Base-by-base conservation (phyloP, 768 basidiomycete species). In the Tubosaeta brunneosetosa region DNA sequence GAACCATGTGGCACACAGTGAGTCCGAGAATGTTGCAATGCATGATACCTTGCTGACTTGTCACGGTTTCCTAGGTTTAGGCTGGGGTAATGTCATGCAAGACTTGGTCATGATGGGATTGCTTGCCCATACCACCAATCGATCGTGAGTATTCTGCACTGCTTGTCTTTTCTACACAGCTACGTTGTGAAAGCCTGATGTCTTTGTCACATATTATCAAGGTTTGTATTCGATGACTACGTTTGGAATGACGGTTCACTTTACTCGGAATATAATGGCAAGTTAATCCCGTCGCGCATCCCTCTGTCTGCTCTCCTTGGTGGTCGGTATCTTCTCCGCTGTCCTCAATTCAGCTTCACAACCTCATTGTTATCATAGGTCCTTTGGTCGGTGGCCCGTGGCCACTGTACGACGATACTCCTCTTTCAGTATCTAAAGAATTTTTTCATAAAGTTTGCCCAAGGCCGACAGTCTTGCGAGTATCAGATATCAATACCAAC, bases 151-250 rank as follows among this genome's bases (percentile, higher is more conserved):
- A 16, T 0, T 6, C 2, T n/a, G 14, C 16, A 11, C 27, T 11
- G 2, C 33, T 16, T 31, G 25, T 38, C 38, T 11, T 45, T 29
- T 9, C 9, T 25, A 14, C 12, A 26, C 14, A 32, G 13, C 26
- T 12, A 6, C 16, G 14, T 47, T 33, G 22, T 13, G 19, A 22
- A 3, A 22, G 29, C 41, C 55, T 56, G 14, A 66, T 48, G 29
- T 29, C 29, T 6, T 52, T 19, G 6, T 44, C 31, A 29, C 16
- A 10, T 43, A 29, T 12, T 10, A 22, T 41, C 9, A 56, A 75
- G 77, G 4, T 72, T 69, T 32, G 76, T 77, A 12, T 77, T 77
- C 50, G 65, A 74, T 37, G 71, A 78, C 50, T 77, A 75, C 49
- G 61, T 70, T 19, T 77, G 75, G 76, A 70, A 71, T 8, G 58